Evolutionary conservation across 2,329 filamentous ascomycete genomes (phyloP).

Genomic region (Endocalyx cinctus): DNA sequence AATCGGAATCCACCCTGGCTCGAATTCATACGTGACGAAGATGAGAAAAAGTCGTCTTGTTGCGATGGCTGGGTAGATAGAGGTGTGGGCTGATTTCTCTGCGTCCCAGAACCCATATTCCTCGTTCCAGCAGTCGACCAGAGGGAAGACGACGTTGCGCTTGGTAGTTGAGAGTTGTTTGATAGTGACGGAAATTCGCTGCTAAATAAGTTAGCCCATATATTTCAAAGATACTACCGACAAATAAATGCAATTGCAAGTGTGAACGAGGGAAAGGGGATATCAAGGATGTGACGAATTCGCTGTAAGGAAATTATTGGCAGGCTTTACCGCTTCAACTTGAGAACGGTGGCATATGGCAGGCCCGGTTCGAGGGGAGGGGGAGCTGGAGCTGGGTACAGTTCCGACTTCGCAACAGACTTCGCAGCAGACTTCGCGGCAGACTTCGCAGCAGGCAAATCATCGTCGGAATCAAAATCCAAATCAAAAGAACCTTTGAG

Average conservation of each 20-base stretch:
- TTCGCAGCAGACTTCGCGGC: neutral
- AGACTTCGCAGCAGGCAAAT: neutral
- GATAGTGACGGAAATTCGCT: conserved; percentile 65
- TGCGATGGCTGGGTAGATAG: conserved; percentile 46
- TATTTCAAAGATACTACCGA: neutral
- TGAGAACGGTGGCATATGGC: conserved; percentile 19
- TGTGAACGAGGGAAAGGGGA: neutral
- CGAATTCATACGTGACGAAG: conserved; percentile 31
- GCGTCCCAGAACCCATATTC: conserved; percentile 43
- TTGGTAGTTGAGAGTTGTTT: conserved; percentile 52
- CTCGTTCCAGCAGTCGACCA: conserved; percentile 50
- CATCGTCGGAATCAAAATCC: neutral
- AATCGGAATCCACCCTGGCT: conserved; percentile 50
- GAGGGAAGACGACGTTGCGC: conserved; percentile 44
- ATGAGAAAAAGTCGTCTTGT: conserved; percentile 43
- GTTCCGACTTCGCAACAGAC: no score
- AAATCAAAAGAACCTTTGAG: no score
- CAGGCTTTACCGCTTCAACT: conserved; percentile 24
- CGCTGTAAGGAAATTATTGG: conserved; percentile 3
- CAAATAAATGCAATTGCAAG: neutral
- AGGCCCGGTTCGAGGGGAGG: conserved; percentile 10
- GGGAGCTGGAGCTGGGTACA: no score
- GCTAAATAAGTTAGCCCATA: conserved; percentile 20
- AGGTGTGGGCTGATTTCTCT: conserved; percentile 48
- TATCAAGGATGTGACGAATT: neutral